Conservation (phyloP, 2,329 filamentous ascomycete genomes). For the Xylaria sp. region DNA sequence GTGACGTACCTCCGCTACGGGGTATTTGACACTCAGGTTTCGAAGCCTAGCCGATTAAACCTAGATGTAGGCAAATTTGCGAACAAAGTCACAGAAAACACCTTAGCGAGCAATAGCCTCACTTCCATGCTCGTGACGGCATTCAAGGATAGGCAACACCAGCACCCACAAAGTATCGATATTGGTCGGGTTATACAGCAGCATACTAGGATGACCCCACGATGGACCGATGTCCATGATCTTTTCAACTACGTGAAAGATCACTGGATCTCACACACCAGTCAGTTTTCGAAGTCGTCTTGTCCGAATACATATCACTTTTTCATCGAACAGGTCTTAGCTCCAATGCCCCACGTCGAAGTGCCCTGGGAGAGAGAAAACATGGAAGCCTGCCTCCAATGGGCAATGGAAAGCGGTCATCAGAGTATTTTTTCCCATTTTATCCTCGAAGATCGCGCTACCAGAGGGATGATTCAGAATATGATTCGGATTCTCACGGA, state of each 20-base stretch:
- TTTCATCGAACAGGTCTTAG: background rate
- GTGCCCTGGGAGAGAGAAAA: background rate
- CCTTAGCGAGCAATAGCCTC: background rate
- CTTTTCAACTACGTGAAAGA: background rate
- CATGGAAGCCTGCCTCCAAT: background rate
- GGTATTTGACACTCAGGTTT: background rate
- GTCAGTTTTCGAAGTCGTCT: background rate
- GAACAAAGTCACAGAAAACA: background rate
- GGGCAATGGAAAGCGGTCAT: background rate
- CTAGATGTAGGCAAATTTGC: background rate
- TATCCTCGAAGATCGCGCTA: background rate
- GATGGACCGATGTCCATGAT: background rate
- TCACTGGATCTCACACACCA: background rate
- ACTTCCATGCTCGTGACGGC: background rate
- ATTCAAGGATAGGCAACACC: background rate
- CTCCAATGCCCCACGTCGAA: background rate
- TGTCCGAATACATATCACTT: background rate
- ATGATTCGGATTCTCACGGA: background rate
- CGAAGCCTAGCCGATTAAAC: background rate
- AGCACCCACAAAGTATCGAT: background rate
- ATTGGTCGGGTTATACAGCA: background rate
- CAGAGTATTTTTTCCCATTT: background rate
- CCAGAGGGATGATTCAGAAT: background rate
- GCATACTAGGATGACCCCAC: background rate
- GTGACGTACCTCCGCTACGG: background rate